These are phyloP conservation scores for Colletotrichum sansevieriae DNA, from an alignment of 2,329 filamentous ascomycete genomes.

Conservation along the genomic window DNA sequence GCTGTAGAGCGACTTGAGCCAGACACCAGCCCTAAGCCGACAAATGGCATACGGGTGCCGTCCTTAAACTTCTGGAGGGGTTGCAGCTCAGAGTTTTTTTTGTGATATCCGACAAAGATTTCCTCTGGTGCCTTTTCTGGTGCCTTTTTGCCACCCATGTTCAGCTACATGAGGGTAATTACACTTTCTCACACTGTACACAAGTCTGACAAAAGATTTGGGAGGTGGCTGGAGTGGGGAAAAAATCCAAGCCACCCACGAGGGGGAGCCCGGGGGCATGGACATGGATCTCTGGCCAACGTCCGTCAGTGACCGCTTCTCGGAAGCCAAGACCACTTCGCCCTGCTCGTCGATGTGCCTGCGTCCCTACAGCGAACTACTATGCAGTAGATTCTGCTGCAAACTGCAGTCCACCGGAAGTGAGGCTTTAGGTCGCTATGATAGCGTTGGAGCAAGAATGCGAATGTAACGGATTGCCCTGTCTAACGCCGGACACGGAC, in stretches of 20 bases:
- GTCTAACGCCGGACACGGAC: conserved; percentile 2
- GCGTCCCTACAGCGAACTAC: not conserved
- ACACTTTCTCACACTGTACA: too few species aligned
- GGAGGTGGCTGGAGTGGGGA: conserved; percentile 12
- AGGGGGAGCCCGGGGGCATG: conserved; percentile 30
- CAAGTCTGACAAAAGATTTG: conserved; percentile 23
- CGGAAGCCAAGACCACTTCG: conserved; percentile 20
- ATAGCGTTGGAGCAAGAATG: not conserved
- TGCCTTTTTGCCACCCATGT: too few species aligned
- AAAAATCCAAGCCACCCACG: conserved; percentile 1
- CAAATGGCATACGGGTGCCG: conserved; percentile 8
- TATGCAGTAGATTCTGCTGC: not conserved
- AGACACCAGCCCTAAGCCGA: not conserved
- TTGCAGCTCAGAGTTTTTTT: conserved; percentile 16
- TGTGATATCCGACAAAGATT: conserved; percentile 41
- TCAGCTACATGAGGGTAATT: too few species aligned
- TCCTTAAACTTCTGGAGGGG: conserved; percentile 17
- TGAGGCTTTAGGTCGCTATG: conserved; percentile 15
- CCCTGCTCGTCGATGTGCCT: conserved; percentile 9
- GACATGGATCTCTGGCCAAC: conserved; percentile 36
- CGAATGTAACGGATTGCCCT: conserved; percentile 3
- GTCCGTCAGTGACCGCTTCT: conserved; percentile 18
- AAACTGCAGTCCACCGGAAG: not conserved
- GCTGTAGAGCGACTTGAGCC: not conserved
- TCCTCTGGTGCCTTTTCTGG: not conserved